Conservation (phyloP, 2,329 filamentous ascomycete genomes). For the Drechslerella dactyloides region DNA sequence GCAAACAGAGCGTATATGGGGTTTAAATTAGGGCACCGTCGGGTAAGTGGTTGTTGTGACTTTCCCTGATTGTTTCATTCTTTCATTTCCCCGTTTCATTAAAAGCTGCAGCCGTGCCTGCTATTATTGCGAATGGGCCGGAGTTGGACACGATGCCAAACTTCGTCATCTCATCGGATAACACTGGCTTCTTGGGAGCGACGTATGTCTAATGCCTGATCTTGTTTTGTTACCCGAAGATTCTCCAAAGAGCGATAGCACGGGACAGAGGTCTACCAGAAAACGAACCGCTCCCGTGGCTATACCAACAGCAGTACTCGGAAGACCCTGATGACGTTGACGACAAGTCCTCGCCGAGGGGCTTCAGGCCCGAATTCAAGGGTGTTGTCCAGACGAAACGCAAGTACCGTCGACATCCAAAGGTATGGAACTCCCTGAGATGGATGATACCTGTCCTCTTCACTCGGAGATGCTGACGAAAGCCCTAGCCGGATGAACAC, state of each 20-base stretch:
- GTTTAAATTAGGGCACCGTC: conserved; percentile 80
- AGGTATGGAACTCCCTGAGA: conserved; percentile 62
- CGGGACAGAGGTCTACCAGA: conserved; percentile 71
- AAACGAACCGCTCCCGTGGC: conserved; percentile 57
- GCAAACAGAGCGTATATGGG: conserved; percentile 63
- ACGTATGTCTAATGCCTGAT: conserved; percentile 21
- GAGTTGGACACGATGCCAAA: conserved; percentile 4
- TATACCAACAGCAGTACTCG: conserved; percentile 56
- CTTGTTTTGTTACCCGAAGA: conserved; percentile 61
- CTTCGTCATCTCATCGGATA: background rate
- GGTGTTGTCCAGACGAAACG: conserved; percentile 66
- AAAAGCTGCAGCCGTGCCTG: conserved; percentile 28
- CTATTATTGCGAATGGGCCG: conserved; percentile 21
- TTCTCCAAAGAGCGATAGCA: conserved; percentile 82
- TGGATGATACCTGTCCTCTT: background rate
- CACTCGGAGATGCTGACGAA: conserved; percentile 5
- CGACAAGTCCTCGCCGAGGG: conserved; percentile 62
- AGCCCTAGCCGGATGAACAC: conserved; percentile 72
- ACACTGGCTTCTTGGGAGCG: conserved; percentile 2
- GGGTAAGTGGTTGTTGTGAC: conserved; percentile 65
- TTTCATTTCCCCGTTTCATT: conserved; percentile 30
- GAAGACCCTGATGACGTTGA: conserved; percentile 65
- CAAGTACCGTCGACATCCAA: conserved; percentile 79
- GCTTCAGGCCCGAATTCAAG: conserved; percentile 60
- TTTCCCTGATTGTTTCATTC: conserved; percentile 31